These are phyloP conservation scores for Naganishia sp. DNA, from an alignment of 1,284 basidiomycete species.

Conservation along the genomic window DNA sequence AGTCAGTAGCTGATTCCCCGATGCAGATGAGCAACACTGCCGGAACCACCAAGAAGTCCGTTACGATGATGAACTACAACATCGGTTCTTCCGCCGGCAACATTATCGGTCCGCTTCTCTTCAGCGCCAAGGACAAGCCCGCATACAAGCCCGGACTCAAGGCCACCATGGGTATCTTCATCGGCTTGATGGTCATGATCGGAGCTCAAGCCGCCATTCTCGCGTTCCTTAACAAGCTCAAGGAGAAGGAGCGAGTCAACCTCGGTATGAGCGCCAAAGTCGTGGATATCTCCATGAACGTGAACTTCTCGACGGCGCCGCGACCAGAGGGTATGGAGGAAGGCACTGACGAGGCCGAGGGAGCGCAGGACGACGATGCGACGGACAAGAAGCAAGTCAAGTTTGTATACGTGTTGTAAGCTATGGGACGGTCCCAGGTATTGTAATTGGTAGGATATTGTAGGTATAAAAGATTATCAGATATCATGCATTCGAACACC, in stretches of 20 bases:
- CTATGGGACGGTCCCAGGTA: neutral
- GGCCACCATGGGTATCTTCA: slow-evolving; percentile 48
- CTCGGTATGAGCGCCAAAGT: slow-evolving; percentile 50
- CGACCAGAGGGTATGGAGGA: slow-evolving; percentile 25
- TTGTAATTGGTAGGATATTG: neutral
- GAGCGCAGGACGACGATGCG: slow-evolving; percentile 37
- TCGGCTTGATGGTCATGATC: slow-evolving; percentile 37
- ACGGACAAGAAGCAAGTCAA: slow-evolving; percentile 50
- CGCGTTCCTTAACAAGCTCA: slow-evolving; percentile 45
- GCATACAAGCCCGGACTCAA: slow-evolving; percentile 48
- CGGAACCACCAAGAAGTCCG: slow-evolving; percentile 54
- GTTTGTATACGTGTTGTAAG: slow-evolving; percentile 31
- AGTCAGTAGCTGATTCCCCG: slow-evolving; percentile 38
- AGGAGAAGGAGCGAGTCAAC: slow-evolving; percentile 48
- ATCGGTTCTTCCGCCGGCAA: slow-evolving; percentile 42
- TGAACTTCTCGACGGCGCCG: slow-evolving; percentile 37
- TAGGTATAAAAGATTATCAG: neutral
- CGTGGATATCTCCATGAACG: slow-evolving; percentile 48
- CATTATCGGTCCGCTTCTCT: slow-evolving; percentile 47
- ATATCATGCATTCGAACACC: no score
- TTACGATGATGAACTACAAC: slow-evolving; percentile 45
- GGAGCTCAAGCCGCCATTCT: slow-evolving; percentile 41
- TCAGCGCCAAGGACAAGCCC: slow-evolving; percentile 48
- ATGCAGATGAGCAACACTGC: slow-evolving; percentile 53
- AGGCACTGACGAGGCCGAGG: slow-evolving; percentile 39